Percentiles rank a stretch among this genome's conserved stretches.
phyloP scores from a whole-genome alignment of 805 yeast species.

The Wickerhamiella shivajii region DNA sequence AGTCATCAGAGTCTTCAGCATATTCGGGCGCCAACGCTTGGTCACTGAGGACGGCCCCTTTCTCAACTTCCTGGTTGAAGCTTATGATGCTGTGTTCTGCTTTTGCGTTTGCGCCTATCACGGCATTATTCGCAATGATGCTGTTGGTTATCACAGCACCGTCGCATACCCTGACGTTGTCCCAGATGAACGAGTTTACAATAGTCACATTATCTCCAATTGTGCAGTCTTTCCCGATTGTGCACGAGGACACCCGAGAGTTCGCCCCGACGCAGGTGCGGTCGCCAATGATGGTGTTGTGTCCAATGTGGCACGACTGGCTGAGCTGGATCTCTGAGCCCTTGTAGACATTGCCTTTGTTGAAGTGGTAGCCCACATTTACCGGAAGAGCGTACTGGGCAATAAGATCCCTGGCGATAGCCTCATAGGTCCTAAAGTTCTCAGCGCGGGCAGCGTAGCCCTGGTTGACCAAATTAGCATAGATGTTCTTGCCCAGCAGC shows the following conservation, averaged over 20 bases:
- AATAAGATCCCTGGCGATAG: conserved; percentile 75
- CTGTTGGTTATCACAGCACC: conserved; percentile 42
- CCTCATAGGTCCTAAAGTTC: conserved; percentile 84
- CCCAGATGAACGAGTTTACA: conserved; percentile 76
- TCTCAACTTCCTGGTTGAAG: conserved; percentile 52
- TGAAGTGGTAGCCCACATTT: conserved; percentile 58
- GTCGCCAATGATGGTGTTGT: conserved; percentile 70
- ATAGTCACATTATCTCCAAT: conserved; percentile 69
- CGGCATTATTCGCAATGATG: conserved; percentile 54
- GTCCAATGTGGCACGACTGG: conserved; percentile 76
- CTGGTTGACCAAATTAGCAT: conserved; percentile 66
- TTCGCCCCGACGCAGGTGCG: conserved; percentile 65
- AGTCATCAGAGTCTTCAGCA: conserved; percentile 22
- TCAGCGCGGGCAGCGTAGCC: conserved; percentile 93
- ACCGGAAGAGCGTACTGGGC: conserved; percentile 94
- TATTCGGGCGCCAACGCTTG: conserved; percentile 16
- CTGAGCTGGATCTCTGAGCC: conserved; percentile 81
- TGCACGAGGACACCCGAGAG: conserved; percentile 48
- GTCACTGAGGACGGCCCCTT: conserved; percentile 32
- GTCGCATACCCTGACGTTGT: conserved; percentile 59
- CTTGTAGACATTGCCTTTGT: conserved; percentile 74
- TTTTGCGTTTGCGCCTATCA: conserved; percentile 36
- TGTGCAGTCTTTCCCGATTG: conserved; percentile 72
- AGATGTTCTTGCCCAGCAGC: conserved; percentile 76
- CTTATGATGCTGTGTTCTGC: conserved; percentile 64